These are phyloP conservation scores for Suillus alpinus DNA, from an alignment of 768 basidiomycete genomes.

Conservation along the genomic window DNA sequence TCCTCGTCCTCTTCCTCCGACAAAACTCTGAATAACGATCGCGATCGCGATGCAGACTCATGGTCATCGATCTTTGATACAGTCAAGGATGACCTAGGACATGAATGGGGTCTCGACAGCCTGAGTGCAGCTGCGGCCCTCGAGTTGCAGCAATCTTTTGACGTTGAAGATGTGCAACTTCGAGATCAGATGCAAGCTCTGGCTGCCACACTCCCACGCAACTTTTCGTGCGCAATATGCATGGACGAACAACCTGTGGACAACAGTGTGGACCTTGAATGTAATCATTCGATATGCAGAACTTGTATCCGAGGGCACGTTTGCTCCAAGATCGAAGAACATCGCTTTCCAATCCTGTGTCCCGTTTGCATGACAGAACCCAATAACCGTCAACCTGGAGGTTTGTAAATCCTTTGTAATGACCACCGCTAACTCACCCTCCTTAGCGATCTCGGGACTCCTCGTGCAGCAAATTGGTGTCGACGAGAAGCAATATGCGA, in stretches of 20 bases:
- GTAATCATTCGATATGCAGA: constrained; percentile 54
- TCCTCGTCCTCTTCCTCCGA: constrained; percentile 21
- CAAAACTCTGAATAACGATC: constrained; percentile 1
- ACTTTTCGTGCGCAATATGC: constrained; percentile 58
- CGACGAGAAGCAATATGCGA: constrained; percentile 36
- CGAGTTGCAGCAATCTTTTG: constrained; percentile 35
- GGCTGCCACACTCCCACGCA: constrained; percentile 22
- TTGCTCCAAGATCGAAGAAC: constrained; percentile 45
- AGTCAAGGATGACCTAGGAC: background rate
- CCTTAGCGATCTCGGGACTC: constrained; percentile 37
- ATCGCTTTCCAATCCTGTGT: constrained; percentile 59
- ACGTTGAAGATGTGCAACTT: constrained; percentile 40
- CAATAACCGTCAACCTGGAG: constrained; percentile 23
- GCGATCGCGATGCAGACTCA: constrained; percentile 13
- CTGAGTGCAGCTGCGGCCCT: constrained; percentile 21
- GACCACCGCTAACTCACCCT: background rate
- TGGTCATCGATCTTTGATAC: background rate
- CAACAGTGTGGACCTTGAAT: constrained; percentile 41
- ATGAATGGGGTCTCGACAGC: constrained; percentile 5
- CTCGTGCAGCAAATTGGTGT: constrained; percentile 47
- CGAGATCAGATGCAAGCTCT: constrained; percentile 34
- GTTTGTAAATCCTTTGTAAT: constrained; percentile 21
- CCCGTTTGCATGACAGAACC: constrained; percentile 47
- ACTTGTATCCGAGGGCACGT: constrained; percentile 46
- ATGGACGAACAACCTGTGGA: constrained; percentile 47